Conservation (phyloP, 768 basidiomycete species). For the Plicaturopsis crispa region DNA sequence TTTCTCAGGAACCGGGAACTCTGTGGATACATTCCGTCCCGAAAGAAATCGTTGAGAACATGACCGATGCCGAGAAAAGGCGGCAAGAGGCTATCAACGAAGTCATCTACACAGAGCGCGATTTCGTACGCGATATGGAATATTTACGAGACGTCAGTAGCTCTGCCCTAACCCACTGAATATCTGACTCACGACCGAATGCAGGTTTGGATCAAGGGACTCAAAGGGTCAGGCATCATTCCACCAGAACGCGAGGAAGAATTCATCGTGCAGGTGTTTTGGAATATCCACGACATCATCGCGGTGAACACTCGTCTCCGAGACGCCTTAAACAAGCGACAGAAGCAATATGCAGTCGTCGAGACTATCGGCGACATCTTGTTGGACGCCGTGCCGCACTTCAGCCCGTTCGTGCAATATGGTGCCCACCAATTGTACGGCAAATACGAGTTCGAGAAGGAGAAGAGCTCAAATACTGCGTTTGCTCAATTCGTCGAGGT, state of each 20-base stretch:
- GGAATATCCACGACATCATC: conserved; percentile 95
- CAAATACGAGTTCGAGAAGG: conserved; percentile 99
- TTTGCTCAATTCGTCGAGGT: conserved; percentile 97
- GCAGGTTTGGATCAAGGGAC: conserved; percentile 87
- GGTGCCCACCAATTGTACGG: conserved; percentile 97
- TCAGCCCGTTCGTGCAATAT: conserved; percentile 90
- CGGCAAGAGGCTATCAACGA: conserved; percentile 98
- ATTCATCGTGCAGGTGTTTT: conserved; percentile 93
- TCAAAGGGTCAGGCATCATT: conserved; percentile 72
- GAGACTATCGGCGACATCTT: conserved; percentile 89
- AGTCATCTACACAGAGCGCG: conserved; percentile 88
- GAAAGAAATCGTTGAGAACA: conserved; percentile 86
- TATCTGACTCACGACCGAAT: conserved; percentile 4
- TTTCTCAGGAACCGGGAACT: conserved; percentile 60
- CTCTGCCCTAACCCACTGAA: conserved; percentile 2
- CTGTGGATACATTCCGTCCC: conserved; percentile 97
- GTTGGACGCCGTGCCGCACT: conserved; percentile 78
- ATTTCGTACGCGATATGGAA: conserved; percentile 97
- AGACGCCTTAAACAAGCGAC: conserved; percentile 89
- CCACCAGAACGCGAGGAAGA: conserved; percentile 68
- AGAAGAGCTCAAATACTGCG: conserved; percentile 86
- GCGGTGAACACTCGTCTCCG: conserved; percentile 86
- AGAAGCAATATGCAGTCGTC: conserved; percentile 92
- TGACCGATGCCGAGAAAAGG: conserved; percentile 89
- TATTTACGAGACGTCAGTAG: conserved; percentile 80